Conservation (phyloP, 768 basidiomycete genomes). For the Cystoderma amianthinum region DNA sequence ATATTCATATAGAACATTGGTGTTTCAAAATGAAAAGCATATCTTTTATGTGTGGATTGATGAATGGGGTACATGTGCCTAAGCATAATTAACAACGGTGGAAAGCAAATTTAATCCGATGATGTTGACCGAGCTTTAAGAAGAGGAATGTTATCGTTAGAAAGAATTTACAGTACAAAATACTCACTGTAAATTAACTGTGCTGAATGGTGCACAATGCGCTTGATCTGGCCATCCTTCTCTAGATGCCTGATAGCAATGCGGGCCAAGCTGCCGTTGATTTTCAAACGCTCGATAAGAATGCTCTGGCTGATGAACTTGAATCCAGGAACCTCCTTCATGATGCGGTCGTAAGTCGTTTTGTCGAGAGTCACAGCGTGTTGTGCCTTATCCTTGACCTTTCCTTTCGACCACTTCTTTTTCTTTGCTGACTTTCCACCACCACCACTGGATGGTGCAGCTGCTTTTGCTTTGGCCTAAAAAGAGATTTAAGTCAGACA, state of each 20-base stretch:
- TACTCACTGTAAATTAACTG: slow-evolving; percentile 95
- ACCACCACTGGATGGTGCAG: slow-evolving; percentile 66
- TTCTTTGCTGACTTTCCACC: slow-evolving; percentile 93
- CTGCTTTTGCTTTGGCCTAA: slow-evolving; percentile 75
- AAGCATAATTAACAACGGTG: slow-evolving; percentile 12
- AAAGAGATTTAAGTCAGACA: slow-evolving; percentile 13
- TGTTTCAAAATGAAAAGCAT: not conserved
- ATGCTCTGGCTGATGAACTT: slow-evolving; percentile 97
- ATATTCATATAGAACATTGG: slow-evolving; percentile 5
- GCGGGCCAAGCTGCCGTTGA: slow-evolving; percentile 93
- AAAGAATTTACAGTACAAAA: slow-evolving; percentile 1
- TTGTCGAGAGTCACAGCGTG: slow-evolving; percentile 96
- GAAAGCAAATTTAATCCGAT: slow-evolving; percentile 29
- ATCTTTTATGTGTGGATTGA: not conserved
- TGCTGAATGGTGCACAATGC: slow-evolving; percentile 90
- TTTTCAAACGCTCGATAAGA: slow-evolving; percentile 96
- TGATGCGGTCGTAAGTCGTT: slow-evolving; percentile 84
- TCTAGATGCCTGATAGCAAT: slow-evolving; percentile 87
- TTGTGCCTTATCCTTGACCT: slow-evolving; percentile 99
- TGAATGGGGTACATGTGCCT: slow-evolving; percentile 21
- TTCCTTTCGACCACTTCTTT: slow-evolving; percentile 99
- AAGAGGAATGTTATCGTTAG: not conserved
- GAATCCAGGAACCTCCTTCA: slow-evolving; percentile 99
- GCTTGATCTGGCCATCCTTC: slow-evolving; percentile 92
- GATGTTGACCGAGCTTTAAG: slow-evolving; percentile 41